Base-by-base conservation (phyloP, 495 filamentous ascomycete genomes). In the Lasiosphaeria miniovina region DNA sequence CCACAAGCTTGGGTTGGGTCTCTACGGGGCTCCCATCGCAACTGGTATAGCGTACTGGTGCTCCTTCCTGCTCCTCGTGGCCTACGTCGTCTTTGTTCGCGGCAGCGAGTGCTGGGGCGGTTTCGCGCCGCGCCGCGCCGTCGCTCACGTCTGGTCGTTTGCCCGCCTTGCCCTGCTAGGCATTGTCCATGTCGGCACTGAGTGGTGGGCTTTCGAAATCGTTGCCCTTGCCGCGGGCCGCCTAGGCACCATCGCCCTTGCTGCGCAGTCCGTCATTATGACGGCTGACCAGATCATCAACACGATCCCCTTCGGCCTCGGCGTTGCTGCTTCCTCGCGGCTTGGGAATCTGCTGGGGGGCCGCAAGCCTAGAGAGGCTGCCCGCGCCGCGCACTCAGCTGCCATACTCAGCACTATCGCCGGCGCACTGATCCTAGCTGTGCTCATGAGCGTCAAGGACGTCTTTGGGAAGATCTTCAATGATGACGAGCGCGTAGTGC, bases 201-300 rank as follows among this genome's bases (percentile, higher is more conserved):
- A 96, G 74, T 96, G 92, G 92, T 96, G 92, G 91, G 92, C 92
- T 0, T 96, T 95, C 64, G 92, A 96, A 73, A 96, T 97, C 57
- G 91, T 96, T n/a, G 91, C 92, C 1, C 78, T 97, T 0, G 91
- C 87, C 3, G 93, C 93, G 4, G 93, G 93, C 9, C 80, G 86
- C 8, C 80, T 97, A 0, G 92, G 92, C 8, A 94, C 89, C 0
- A 86, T 94, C 43, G 80, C 92, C 0, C 80, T 96, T 0, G 93
- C 93, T 10, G 87, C 92, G 0, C 93, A 97, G 68, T 89, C 86
- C 60, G 91, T 97, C 41, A 93, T 96, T 71, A 96, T 96, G 91
- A 96, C 93, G 0, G 88, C 90, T 0, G 93, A 96, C 70, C 90
- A 95, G 68, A 86, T 96, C 49, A 85, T 97, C 73, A 96, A 94